Evolutionary conservation across 1,284 basidiomycete species (phyloP).

Genomic region (Stygiomarasmius scandens): DNA sequence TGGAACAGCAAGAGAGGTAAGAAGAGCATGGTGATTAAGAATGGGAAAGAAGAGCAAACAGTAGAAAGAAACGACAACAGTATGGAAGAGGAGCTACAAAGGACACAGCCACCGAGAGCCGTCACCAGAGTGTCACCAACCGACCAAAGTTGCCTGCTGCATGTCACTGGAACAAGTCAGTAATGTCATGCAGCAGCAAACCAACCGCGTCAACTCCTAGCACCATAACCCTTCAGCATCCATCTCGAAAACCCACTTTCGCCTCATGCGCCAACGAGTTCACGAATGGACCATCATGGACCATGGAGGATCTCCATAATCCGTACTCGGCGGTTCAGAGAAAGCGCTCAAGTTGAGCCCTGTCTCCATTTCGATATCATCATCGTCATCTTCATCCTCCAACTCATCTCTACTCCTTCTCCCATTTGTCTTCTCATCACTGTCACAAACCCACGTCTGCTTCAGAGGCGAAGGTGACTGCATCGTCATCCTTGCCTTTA

Average conservation of each 20-base stretch:
- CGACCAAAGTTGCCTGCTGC: too few species aligned
- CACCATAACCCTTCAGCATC: neutral
- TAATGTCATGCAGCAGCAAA: too few species aligned
- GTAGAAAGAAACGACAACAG: too few species aligned
- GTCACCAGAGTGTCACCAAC: too few species aligned
- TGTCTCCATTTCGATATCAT: slow-evolving; percentile 4
- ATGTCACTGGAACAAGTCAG: too few species aligned
- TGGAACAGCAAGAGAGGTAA: neutral
- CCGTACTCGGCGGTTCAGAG: neutral
- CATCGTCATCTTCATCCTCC: slow-evolving; percentile 4
- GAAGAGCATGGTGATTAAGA: too few species aligned
- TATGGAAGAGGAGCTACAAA: too few species aligned
- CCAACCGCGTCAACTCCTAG: too few species aligned
- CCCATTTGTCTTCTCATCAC: neutral
- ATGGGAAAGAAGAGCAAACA: too few species aligned
- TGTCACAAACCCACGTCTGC: slow-evolving; percentile 1
- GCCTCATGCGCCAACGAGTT: neutral
- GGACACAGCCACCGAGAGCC: too few species aligned
- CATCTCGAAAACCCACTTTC: neutral
- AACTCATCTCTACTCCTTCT: slow-evolving; percentile 1
- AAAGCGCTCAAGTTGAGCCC: slow-evolving; percentile 8
- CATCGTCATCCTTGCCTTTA: neutral
- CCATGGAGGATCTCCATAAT: slow-evolving; percentile 5
- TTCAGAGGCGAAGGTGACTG: slow-evolving; percentile 4
- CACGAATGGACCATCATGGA: neutral